phyloP scores from a whole-genome alignment of 176 grass and related monocot genomes.

The Oryza australiensis region DNA sequence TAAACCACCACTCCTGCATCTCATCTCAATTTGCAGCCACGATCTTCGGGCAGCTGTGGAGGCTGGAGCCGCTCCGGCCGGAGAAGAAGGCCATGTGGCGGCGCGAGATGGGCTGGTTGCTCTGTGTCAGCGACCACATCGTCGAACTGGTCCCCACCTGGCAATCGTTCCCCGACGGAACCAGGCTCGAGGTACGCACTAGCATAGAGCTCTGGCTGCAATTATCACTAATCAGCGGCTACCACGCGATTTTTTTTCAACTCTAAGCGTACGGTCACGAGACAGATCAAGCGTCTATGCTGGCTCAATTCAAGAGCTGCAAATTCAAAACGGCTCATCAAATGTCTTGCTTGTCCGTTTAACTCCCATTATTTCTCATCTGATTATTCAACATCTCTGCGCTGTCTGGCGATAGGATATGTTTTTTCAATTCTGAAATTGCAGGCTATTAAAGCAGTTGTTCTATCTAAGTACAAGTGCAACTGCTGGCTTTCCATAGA shows the following conservation, averaged over 20 bases:
- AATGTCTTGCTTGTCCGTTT: constrained; percentile 35
- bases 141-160: constrained; percentile 86
- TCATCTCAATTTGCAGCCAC: constrained; percentile 51
- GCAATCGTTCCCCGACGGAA: constrained; percentile 92
- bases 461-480: constrained; percentile 20
- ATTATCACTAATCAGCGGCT: background rate
- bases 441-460: background rate
- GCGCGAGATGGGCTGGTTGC: constrained; percentile 91
- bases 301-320: background rate
- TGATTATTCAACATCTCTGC: constrained; percentile 13
- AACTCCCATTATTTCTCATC: background rate
- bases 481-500: constrained; percentile 16
- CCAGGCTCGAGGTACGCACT: constrained; percentile 73
- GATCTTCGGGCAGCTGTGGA: constrained; percentile 96
- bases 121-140: constrained; percentile 92
- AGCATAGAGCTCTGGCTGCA: background rate
- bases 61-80: constrained; percentile 68
- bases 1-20: background rate
- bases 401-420: background rate
- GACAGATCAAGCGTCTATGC: background rate
- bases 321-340: constrained; percentile 23
- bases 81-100: constrained; percentile 99
- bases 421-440: background rate
- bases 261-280: background rate
- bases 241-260: background rate